Conservation (phyloP, 1,284 basidiomycete species). For the Mycena citricolor region DNA sequence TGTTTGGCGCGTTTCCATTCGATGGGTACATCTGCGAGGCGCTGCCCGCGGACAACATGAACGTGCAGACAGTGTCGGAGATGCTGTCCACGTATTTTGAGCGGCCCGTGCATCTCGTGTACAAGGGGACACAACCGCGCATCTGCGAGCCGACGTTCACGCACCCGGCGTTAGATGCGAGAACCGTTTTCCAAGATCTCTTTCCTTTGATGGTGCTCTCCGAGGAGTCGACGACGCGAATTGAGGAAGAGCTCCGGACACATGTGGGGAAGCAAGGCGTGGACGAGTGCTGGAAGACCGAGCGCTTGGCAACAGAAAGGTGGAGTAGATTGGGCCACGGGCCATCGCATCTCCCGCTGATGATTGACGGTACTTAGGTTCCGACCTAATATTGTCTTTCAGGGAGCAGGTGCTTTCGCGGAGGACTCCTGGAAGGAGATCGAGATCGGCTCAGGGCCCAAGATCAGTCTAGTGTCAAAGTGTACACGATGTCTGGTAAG, state of each 20-base stretch:
- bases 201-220: slow-evolving; percentile 68
- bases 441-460: slow-evolving; percentile 39
- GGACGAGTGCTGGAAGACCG: slow-evolving; percentile 54
- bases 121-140: slow-evolving; percentile 63
- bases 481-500: slow-evolving; percentile 72
- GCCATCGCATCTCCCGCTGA: too few relatives aligned
- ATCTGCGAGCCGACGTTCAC: slow-evolving; percentile 47
- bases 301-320: slow-evolving; percentile 62
- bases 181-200: slow-evolving; percentile 65
- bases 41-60: too few relatives aligned
- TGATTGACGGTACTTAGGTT: too few relatives aligned
- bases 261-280: slow-evolving; percentile 58
- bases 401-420: slow-evolving; percentile 51
- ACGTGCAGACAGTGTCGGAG: slow-evolving; percentile 39
- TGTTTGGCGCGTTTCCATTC: slow-evolving; percentile 52
- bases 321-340: slow-evolving; percentile 28
- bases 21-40: slow-evolving; percentile 67
- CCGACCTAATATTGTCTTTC: slow-evolving; percentile 69
- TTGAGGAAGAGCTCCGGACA: slow-evolving; percentile 46
- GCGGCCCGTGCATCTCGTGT: slow-evolving; percentile 57
- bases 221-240: slow-evolving; percentile 56
- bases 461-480: slow-evolving; percentile 60
- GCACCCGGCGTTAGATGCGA: slow-evolving; percentile 57
- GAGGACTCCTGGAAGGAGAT: slow-evolving; percentile 60
- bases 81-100: slow-evolving; percentile 61